Evolutionary conservation across 768 basidiomycete genomes (phyloP), one percentile per base, ranked within the genome.

Genomic region (Pisolithus marmoratus): DNA sequence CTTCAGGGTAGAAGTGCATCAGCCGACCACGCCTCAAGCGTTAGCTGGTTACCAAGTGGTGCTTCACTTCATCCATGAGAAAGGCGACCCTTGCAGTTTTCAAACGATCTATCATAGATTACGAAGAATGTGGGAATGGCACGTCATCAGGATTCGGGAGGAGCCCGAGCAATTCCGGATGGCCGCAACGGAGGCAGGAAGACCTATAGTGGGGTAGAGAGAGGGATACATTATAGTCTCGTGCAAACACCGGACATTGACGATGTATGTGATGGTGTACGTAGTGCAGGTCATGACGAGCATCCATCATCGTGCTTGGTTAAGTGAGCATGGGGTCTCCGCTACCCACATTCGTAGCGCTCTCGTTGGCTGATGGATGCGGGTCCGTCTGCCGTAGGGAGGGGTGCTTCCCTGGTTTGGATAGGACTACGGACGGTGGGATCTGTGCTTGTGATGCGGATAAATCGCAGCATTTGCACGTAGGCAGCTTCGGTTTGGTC

Each of bases 41-140:
- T 60, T 59, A 55, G 76, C 70, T 42, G 80, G 72, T 55, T 83
- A 75, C 70, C 71, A 75, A 54, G 81, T 86, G 12, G 73, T 75
- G 36, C 67, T 95, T 58, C 73, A 78, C 17, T 63, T 95, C 47
- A 75, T 89, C 14, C 85, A 90, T 57, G 94, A 96, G 72, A 93
- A 85, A 66, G 95, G 95, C 4, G 85, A 93, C 17, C 73, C 82
- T 40, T 89, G 90, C 22, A 84, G 80, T 26, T 91, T 96, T 73
- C 87, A 84, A 67, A 76, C 80, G 47, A 73, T 92, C 26, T 89
- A 80, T 64, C 80, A 75, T 54, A 75, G 82, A 38, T 65, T 96
- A 51, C 74, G 77, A 54, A 71, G 75, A 27, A 77, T 82, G 20
- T 96, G 92, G 94, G 80, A 80, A 46, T 62, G 88, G 60, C 83